Conservation (phyloP, 768 basidiomycete species). For the Dacryopinax primogenitus region DNA sequence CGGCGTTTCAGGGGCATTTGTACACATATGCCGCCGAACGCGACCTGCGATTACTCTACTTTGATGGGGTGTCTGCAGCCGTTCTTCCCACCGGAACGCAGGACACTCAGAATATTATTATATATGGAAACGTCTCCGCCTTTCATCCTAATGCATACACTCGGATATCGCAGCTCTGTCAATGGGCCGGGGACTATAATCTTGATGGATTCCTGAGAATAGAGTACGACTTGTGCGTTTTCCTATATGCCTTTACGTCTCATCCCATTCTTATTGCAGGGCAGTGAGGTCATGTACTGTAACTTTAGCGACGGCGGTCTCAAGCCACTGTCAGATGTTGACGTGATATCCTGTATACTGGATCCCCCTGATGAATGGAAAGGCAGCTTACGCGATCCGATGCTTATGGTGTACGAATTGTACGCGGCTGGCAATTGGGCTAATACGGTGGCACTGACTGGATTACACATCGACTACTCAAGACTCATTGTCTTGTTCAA, state of each 20-base stretch:
- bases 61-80: slow-evolving; percentile 20
- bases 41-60: slow-evolving; percentile 18
- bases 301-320: slow-evolving; percentile 7
- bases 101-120: slow-evolving; percentile 21
- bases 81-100: slow-evolving; percentile 20
- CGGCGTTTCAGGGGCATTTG: slow-evolving; percentile 17
- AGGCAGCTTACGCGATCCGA: not conserved
- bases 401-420: not conserved
- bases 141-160: not conserved
- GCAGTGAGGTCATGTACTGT: slow-evolving; percentile 13
- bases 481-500: slow-evolving; percentile 5
- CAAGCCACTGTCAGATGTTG: not conserved
- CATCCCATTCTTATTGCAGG: not conserved
- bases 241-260: not conserved
- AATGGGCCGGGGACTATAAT: not conserved
- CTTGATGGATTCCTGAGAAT: slow-evolving; percentile 10
- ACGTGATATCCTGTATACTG: not conserved
- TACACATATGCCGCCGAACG: slow-evolving; percentile 19
- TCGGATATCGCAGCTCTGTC: not conserved
- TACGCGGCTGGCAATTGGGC: slow-evolving; percentile 11
- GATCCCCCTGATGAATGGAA: slow-evolving; percentile 1
- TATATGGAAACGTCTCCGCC: slow-evolving; percentile 17
- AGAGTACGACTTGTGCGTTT: not conserved
- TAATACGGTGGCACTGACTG: not conserved
- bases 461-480: slow-evolving; percentile 5